A percentile compares a stretch with the other conserved stretches of the same genome.
These are phyloP conservation scores for Echites panduratus DNA, from an alignment of 257 asterid species.

Conservation along the genomic window DNA sequence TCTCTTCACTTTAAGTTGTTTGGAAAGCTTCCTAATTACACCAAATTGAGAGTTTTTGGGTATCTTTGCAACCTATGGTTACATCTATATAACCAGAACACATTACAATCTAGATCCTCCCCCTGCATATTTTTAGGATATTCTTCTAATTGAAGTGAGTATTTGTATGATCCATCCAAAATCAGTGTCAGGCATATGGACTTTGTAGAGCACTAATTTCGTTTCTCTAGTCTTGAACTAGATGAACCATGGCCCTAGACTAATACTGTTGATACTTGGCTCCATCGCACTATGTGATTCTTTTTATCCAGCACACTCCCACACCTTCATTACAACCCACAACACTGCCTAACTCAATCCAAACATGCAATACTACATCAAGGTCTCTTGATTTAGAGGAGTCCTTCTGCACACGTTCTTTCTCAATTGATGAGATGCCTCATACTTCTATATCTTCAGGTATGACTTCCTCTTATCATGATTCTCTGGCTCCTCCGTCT, in stretches of 20 bases:
- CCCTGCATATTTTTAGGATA: slow-evolving; percentile 13
- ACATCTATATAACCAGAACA: neutral
- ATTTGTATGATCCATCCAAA: neutral
- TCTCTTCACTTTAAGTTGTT: neutral
- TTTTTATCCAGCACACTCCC: neutral
- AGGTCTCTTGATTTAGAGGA: neutral
- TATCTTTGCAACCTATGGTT: slow-evolving; percentile 1
- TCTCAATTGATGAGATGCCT: neutral
- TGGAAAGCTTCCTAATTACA: too few relatives aligned
- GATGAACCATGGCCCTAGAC: neutral
- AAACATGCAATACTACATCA: too few relatives aligned
- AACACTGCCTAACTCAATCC: neutral
- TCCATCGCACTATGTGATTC: neutral
- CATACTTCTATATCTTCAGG: neutral
- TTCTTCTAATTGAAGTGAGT: neutral
- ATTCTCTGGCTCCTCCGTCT: neutral
- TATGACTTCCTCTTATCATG: neutral
- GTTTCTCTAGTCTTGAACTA: too few relatives aligned
- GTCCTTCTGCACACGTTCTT: neutral
- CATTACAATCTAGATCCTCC: neutral
- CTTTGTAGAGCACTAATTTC: too few relatives aligned
- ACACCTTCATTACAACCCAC: neutral
- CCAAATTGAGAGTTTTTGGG: neutral
- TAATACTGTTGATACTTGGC: neutral
- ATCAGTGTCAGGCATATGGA: neutral